Base-by-base conservation (phyloP, 768 basidiomycete species). In the Mycena polygramma region DNA sequence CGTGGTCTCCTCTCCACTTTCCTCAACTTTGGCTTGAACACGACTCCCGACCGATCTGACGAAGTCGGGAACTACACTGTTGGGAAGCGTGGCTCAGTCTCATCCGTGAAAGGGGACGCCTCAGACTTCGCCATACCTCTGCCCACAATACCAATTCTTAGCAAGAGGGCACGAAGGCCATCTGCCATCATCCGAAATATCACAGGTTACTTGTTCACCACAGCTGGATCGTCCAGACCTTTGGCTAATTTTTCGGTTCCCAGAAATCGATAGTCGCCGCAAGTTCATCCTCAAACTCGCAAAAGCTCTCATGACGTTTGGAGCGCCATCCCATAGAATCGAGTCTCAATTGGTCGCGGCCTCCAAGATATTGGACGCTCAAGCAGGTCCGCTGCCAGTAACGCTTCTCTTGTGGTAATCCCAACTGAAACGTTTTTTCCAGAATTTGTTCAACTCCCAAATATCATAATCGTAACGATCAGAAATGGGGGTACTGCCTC, bases 271-370 rank as follows among this genome's bases (percentile, higher is more conserved):
- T 37, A 83, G 81, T 54, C 85, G 89, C 59, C 84, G 86, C 66
- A 90, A 91, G 63, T 98, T 98, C 82, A 86, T 98, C 58, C 83
- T 97, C 74, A 92, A 91, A 77, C 87, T 98, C 30, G 94, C 95
- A 3, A 93, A 94, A 77, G 94, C 94, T 14, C 86, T 98, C 67
- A 89, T 98, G 78, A 87, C 91, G n/a, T 97, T 94, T 78, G 96
- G 96, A 22, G 94, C 96, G n/a, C 96, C 96, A 2, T 95, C 95
- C 24, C 97, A 98, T 79, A 88, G 97, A 22, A 92, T 97, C 71
- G 95, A 97, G 81, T 91, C 94, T 1, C 96, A 97, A 78, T 88
- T 98, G 48, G 85, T 86, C 68, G 89, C 93, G 6, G 95, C 94
- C 3, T 92, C 95, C 8, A 82, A 87, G 14, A 92, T 94, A 66